These are phyloP conservation scores for Protomyces lactucae-debilis DNA, from an alignment of 1,139 yeast genomes.

Conservation along the genomic window DNA sequence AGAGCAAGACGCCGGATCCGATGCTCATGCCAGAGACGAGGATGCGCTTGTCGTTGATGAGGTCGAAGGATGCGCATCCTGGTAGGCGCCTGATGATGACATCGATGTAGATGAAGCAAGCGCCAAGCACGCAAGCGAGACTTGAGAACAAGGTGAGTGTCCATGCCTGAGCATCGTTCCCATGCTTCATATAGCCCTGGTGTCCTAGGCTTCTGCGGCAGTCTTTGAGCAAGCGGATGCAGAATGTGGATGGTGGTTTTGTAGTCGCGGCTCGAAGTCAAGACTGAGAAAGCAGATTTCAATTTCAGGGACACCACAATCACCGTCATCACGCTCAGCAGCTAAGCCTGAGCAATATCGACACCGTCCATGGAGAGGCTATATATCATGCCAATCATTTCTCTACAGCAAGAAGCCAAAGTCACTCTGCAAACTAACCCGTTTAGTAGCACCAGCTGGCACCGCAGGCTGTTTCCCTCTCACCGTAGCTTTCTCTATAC, in stretches of 20 bases:
- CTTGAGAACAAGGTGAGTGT: conserved; percentile 53
- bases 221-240: neutral
- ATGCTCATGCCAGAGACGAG: conserved; percentile 55
- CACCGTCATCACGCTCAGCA: too few relatives aligned
- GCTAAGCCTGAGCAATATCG: too few relatives aligned
- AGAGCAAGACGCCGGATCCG: conserved; percentile 53
- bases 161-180: conserved; percentile 50
- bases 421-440: neutral
- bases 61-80: conserved; percentile 3
- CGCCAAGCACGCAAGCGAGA: conserved; percentile 55
- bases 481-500: neutral
- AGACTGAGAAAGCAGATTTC: too few relatives aligned
- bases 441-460: neutral
- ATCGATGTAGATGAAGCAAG: conserved; percentile 53
- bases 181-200: neutral
- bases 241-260: neutral
- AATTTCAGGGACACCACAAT: too few relatives aligned
- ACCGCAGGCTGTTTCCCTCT: neutral
- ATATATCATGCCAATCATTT: too few relatives aligned
- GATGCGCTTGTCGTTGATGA: conserved; percentile 37
- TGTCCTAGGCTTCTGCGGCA: neutral
- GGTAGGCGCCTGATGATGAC: conserved; percentile 17
- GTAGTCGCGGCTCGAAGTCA: too few relatives aligned
- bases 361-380: too few relatives aligned
- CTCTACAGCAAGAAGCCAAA: neutral